A percentile compares a stretch with the other conserved stretches of the same genome.
Conservation (phyloP, 108 stramenopile species). For the Licmophora abbreviata region DNA sequence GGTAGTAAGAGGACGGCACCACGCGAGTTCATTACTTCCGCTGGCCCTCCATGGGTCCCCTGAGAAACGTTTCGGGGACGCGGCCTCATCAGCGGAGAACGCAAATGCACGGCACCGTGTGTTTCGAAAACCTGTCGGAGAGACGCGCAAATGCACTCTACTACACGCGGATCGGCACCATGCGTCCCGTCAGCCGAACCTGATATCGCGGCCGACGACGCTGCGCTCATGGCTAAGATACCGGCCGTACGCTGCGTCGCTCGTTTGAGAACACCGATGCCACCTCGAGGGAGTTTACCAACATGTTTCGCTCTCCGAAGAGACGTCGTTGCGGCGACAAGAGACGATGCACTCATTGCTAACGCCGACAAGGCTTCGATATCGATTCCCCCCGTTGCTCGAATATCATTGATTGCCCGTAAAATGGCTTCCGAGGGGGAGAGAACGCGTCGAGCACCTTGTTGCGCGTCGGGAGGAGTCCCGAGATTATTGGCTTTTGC, state of each 20-base stretch:
- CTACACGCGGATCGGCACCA: conserved; percentile 65
- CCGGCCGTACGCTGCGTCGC: conserved; percentile 50
- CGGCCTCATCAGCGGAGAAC: conserved; percentile 54
- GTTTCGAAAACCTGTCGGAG: conserved; percentile 42
- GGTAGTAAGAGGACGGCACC: conserved; percentile 45
- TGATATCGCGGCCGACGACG: conserved; percentile 49
- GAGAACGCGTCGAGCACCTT: conserved; percentile 3
- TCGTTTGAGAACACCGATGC: conserved; percentile 55
- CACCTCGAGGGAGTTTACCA: conserved; percentile 50
- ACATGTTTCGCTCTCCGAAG: conserved; percentile 48
- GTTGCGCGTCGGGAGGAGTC: background rate
- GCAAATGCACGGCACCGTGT: conserved; percentile 65
- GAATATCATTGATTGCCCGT: conserved; percentile 23
- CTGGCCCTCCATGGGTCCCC: conserved; percentile 29
- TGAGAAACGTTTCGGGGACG: conserved; percentile 14
- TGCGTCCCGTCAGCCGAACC: conserved; percentile 43
- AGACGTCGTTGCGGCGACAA: conserved; percentile 55
- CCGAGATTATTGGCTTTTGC: conserved; percentile 40
- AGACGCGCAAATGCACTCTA: conserved; percentile 33
- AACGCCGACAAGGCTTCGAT: conserved; percentile 17
- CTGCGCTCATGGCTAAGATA: conserved; percentile 57
- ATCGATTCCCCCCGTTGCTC: conserved; percentile 17
- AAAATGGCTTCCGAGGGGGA: conserved; percentile 24
- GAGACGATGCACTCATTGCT: conserved; percentile 60
- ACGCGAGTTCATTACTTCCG: conserved; percentile 52